Evolutionary conservation across 306 rosid species (phyloP), one percentile per base, ranked within the genome.

Genomic region (Prunus dulcis): DNA sequence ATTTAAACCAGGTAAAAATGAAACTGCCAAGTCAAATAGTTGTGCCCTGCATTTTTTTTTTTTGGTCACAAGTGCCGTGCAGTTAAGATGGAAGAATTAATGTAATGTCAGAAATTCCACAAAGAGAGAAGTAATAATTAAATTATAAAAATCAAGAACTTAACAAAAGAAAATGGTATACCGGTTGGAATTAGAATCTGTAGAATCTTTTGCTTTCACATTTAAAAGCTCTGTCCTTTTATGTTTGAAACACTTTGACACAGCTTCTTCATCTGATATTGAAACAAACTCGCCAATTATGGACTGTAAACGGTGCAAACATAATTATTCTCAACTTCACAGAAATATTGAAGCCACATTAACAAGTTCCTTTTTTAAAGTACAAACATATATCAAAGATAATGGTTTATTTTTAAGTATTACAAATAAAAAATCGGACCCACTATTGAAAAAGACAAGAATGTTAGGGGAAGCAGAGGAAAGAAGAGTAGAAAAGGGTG

Each of bases 241-340:
- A 49, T 50, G 79, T 66, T 20, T 49, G 57, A 95, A 92, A 74
- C 88, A 79, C 51, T 58, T 83, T n/a, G 88, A 86, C 49, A 89
- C 87, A 38, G 83, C 84, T 63, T 43, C 65, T 79, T 78, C 79
- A 76, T 92, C 93, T 72, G 97, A 80, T 89, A 95, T 90, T 61
- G 97, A 92, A 66, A 93, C 93, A 78, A 95, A 75, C 69, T 87
- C 97, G 32, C 92, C 79, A 63, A 95, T 88, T 14, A 96, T 91
- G 64, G 82, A 74, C 98, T 95, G 90, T 32, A 88, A 77, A 80
- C 38, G 38, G 67, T 74, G 65, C 45, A 82, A 73, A n/a, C 64
- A 55, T 51, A 49, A 74, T 72, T 64, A 68, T 72, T 73, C 47
- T 55, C 46, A 50, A 6, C 23, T 27, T 51, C 70, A 81, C 28